Evolutionary conservation across 371 early-diverging fungal species (phyloP), one percentile per base, ranked within the genome.

Genomic region (Zancudomyces culisetae): DNA sequence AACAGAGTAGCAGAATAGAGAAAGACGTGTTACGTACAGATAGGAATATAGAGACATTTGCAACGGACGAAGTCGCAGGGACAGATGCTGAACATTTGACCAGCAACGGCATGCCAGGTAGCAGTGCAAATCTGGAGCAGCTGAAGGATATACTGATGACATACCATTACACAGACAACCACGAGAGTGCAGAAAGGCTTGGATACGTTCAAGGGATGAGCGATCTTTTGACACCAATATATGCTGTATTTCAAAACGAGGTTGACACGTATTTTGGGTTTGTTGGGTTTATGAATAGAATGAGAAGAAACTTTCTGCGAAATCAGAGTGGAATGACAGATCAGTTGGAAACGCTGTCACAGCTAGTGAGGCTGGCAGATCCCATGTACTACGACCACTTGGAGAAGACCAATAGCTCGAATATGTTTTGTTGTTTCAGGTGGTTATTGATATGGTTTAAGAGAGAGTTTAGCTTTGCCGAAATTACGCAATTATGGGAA

Each of bases 201-300:
- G 91, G 90, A 2, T 96, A 94, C 60, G 94, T 92, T 0, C 96
- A 95, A 66, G 96, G 96, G 39, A 95, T 95, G 96, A 85, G 83
- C 19, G 96, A 95, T 60, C 63, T 95, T 8, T 66, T 86, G 24
- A 80, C 92, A 4, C 93, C 93, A 1, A 60, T 94, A 8, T 80
- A 85, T 71, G 82, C 77, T 0, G 84, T 83, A 0, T 82, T 90
- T 77, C 75, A 77, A 28, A 81, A 89, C 55, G 95, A 95, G 63
- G 84, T 80, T 10, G 78, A 84, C 56, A 76, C 90, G 0, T 95
- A 93, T 57, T 91, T 91, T 90, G 80, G 83, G 21, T 93, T 93
- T 66, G 78, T 74, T 0, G 68, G 65, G n/a, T 79, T 87, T 49
- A 95, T 95, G 96, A 75, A 88, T 43, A 70, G 77, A 49, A 79